These are phyloP conservation scores for Yarrowia sp. DNA, from an alignment of 805 yeast genomes.

Conservation along the genomic window DNA sequence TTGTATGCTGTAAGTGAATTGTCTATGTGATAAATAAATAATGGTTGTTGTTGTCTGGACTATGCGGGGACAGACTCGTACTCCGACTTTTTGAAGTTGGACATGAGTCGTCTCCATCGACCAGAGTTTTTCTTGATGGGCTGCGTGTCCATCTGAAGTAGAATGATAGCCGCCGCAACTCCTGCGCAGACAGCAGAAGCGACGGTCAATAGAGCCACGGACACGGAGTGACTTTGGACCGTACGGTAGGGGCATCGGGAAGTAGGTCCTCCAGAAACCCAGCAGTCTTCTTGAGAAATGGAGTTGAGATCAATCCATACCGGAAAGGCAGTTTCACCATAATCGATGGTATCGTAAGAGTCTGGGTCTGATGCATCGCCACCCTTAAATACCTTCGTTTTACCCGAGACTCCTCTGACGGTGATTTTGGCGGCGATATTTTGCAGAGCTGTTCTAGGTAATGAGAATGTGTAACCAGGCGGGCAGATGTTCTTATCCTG, in stretches of 20 bases:
- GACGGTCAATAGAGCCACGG: constrained; percentile 63
- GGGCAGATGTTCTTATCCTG: constrained; percentile 39
- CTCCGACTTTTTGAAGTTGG: constrained; percentile 57
- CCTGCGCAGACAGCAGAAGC: constrained; percentile 56
- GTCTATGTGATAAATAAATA: constrained; percentile 34
- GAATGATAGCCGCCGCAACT: constrained; percentile 49
- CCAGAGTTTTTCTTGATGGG: constrained; percentile 72
- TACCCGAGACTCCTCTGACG: not conserved
- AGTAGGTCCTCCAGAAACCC: constrained; percentile 79
- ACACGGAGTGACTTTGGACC: constrained; percentile 51
- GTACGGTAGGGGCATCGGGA: constrained; percentile 75
- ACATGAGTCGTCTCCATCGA: constrained; percentile 57
- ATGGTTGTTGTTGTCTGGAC: constrained; percentile 22
- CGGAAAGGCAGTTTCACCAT: constrained; percentile 37
- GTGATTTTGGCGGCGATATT: constrained; percentile 36
- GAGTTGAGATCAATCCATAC: constrained; percentile 84
- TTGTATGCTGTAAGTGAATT: not conserved
- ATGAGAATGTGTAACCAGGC: constrained; percentile 38
- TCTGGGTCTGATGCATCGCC: constrained; percentile 18
- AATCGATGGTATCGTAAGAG: constrained; percentile 14
- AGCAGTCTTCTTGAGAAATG: constrained; percentile 67
- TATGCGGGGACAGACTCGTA: constrained; percentile 86
- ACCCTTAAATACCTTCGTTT: constrained; percentile 6
- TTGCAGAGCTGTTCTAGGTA: constrained; percentile 52
- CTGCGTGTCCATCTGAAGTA: constrained; percentile 54